Evolutionary conservation across 208 protist species (phyloP).

Genomic region (Leishmania lainsoni): DNA sequence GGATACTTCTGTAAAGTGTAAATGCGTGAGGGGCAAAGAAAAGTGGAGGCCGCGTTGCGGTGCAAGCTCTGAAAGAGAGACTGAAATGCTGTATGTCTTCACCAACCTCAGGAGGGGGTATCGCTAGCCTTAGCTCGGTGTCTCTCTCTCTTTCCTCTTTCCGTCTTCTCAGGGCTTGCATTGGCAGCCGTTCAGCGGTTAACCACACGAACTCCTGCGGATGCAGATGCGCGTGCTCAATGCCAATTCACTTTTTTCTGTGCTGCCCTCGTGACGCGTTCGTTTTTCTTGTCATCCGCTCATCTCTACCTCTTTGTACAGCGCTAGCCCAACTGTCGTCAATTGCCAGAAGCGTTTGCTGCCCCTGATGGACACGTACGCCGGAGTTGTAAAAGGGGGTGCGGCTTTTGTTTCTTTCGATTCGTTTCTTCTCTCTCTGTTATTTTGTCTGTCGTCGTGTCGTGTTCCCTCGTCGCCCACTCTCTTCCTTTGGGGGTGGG

Average conservation of each 20-base stretch:
- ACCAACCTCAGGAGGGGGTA: not conserved
- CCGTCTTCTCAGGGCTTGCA: not conserved
- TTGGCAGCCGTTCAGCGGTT: not conserved
- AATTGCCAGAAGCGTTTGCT: not conserved
- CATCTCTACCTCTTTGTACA: not conserved
- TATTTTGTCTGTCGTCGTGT: not conserved
- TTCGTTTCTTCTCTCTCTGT: too few relatives aligned
- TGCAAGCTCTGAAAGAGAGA: not conserved
- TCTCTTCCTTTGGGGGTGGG: not conserved
- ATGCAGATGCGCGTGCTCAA: not conserved
- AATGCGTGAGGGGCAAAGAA: not conserved
- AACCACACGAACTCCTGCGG: not conserved
- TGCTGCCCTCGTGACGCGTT: not conserved
- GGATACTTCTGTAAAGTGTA: not conserved
- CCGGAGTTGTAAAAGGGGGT: too few relatives aligned
- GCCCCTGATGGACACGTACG: not conserved
- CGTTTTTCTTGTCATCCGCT: not conserved
- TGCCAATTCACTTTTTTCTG: not conserved
- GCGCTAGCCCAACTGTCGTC: not conserved
- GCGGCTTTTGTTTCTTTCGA: too few relatives aligned
- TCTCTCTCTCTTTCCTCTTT: not conserved
- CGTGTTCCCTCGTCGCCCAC: not conserved
- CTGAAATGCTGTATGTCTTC: not conserved
- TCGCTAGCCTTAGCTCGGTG: not conserved
- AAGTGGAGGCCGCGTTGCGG: not conserved